Evolutionary conservation across 495 filamentous ascomycete genomes (phyloP), one percentile per base, ranked within the genome.

Genomic region (Jackrogersella multiformis): DNA sequence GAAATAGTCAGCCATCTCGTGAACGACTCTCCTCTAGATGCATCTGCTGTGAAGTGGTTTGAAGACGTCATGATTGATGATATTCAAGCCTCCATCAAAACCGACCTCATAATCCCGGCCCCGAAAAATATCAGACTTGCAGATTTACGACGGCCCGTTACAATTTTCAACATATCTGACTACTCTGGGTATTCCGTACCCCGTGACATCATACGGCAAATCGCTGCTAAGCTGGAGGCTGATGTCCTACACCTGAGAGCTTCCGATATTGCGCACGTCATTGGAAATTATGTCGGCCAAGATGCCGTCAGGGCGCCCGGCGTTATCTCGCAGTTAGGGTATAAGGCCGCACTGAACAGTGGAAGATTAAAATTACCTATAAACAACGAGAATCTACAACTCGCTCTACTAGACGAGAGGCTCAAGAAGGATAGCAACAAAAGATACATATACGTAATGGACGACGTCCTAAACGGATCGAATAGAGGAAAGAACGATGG

Each of bases 231-330:
- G 15, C 60, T 90, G 10, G 77, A 80, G 30, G 88, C 93, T n/a
- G 91, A 98, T 74, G 72, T 97, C 4, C 79, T 99, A 32, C 84
- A 86, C 20, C 76, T 99, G 12, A 87, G 90, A 75, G 88, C 93
- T 12, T 88, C 90, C 63, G 91, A 93, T 73, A 82, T 99, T 64
- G 90, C 92, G 12, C 82, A 93, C 56, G 80, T 98, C 38, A 85
- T 90, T 38, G 90, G 88, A 26, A 84, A 89, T 66, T 92, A 91
- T 72, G 61, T 92, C 20, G 86, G 90, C 35, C 92, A 96, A 70
- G 82, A 82, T 49, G 39, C 74, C 38, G 76, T 76, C 23, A 81
- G 74, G 73, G 79, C 60, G 16, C 77, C 73, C 28, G 80, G 76
- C 41, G 70, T 70, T 12, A 64, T 88, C 26, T 85, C 86, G 12